Evolutionary conservation across 202 grass and related monocot species (phyloP), one percentile per base, ranked within the genome.

Genomic region (Setaria viridis): DNA sequence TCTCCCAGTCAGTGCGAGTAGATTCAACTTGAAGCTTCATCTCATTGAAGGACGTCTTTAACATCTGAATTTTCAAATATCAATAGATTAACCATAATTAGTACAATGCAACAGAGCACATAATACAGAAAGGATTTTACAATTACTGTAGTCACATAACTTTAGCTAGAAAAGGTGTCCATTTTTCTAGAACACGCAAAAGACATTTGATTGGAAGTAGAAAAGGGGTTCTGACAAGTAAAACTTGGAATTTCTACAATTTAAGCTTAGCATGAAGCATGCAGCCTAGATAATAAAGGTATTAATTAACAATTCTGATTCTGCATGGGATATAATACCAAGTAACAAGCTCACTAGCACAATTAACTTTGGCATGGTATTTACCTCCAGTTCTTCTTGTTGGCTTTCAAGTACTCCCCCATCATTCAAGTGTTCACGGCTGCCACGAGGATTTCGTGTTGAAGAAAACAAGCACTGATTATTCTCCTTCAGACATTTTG

Each of bases 21-120:
- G 82, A 95, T 85, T 95, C 93, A 82, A 90, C 88, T 80, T 89
- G 35, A 73, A 74, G 62, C 84, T 91, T 97, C 89, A 97, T 97
- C 58, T 93, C 82, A 72, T 84, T 68, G 56, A 94, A 94, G 13
- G 85, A 85, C 45, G 82, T 42, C 78, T 97, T 94, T 82, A 97
- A 73, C 50, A 69, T 87, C 89, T 97, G 84, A 78, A 78, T 72
- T 91, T 59, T 76, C 4, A 86, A 86, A 45, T 56, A 41, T 51
- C 9, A 70, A 63, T 43, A 80, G 21, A 70, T 21, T 12, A 70
- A 34, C 56, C 9, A 71, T 71, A 46, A 62, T 87, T 41, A 87
- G 68, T 34, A 80, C 53, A 55, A 9, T 82, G 9, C 19, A 58
- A 57, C 4, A 82, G 2, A 11, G 6, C 11, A 30, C 21, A 59